phyloP scores from a whole-genome alignment of 306 rosid genomes.

The Castanopsis chinensis region DNA sequence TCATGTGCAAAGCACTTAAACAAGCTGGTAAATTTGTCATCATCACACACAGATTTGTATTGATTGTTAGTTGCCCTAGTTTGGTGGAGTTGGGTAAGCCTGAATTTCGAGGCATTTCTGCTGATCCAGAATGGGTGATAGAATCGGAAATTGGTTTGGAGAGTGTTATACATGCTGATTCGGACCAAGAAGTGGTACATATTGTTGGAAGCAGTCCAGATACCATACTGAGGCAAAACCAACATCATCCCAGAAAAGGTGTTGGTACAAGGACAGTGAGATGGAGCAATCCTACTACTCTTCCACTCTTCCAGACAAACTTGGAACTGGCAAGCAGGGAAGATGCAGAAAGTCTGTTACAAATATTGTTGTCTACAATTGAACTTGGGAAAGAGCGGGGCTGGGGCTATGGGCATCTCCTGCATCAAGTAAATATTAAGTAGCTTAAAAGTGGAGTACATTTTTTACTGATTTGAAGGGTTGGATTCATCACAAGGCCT shows the following conservation, averaged over 20 bases:
- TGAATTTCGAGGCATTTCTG: slow-evolving; percentile 67
- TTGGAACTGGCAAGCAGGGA: slow-evolving; percentile 55
- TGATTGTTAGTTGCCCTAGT: slow-evolving; percentile 58
- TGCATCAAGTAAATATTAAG: slow-evolving; percentile 62
- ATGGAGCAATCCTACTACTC: slow-evolving; percentile 63
- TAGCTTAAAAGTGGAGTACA: slow-evolving; percentile 5
- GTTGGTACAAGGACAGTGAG: slow-evolving; percentile 39
- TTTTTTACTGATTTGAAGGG: background rate
- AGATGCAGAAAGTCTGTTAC: slow-evolving; percentile 62
- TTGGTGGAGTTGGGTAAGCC: slow-evolving; percentile 69
- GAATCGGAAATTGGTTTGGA: slow-evolving; percentile 78
- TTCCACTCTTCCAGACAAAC: slow-evolving; percentile 79
- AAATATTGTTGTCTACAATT: slow-evolving; percentile 49
- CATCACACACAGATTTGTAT: slow-evolving; percentile 57
- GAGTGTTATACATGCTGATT: slow-evolving; percentile 69
- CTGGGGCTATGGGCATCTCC: slow-evolving; percentile 68
- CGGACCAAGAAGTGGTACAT: slow-evolving; percentile 56
- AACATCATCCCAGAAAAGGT: slow-evolving; percentile 43
- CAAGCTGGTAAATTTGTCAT: slow-evolving; percentile 76
- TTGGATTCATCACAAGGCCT: background rate
- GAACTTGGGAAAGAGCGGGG: slow-evolving; percentile 61
- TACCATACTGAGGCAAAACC: slow-evolving; percentile 49
- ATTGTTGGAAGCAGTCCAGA: slow-evolving; percentile 84
- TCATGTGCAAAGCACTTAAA: slow-evolving; percentile 75
- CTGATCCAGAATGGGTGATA: slow-evolving; percentile 68